Percentiles rank a stretch among this genome's conserved stretches.
phyloP scores from a whole-genome alignment of 2,329 filamentous ascomycete species.

The Aspergillus cejpii region DNA sequence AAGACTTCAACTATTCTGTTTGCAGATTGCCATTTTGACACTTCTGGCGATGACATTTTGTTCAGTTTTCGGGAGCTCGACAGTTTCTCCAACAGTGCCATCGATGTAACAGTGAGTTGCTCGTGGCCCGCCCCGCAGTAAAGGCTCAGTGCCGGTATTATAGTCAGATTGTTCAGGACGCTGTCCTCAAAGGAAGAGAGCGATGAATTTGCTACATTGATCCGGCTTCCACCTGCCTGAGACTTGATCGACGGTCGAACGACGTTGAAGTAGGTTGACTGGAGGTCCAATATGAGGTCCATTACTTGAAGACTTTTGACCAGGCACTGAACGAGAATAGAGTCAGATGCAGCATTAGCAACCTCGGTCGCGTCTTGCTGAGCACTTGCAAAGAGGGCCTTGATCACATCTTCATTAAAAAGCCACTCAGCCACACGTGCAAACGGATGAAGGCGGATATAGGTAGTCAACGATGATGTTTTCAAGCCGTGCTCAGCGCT shows the following conservation, averaged over 20 bases:
- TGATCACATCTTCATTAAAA: conserved; percentile 84
- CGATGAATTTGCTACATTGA: conserved; percentile 63
- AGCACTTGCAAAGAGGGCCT: conserved; percentile 67
- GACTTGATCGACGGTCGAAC: conserved; percentile 71
- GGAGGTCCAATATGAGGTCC: conserved; percentile 73
- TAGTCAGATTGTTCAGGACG: conserved; percentile 67
- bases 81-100: conserved; percentile 78
- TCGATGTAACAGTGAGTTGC: conserved; percentile 68
- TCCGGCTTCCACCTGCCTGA: conserved; percentile 53
- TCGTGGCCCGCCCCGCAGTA: conserved; percentile 82
- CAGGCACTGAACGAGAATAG: conserved; percentile 72
- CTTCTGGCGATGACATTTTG: conserved; percentile 58
- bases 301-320: conserved; percentile 77
- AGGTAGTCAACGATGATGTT: conserved; percentile 68
- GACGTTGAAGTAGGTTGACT: conserved; percentile 85
- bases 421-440: conserved; percentile 96
- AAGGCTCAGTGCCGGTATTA: conserved; percentile 75
- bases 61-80: conserved; percentile 76
- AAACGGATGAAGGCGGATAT: conserved; percentile 85
- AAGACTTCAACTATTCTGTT: conserved; percentile 86
- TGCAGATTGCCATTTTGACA: conserved; percentile 57
- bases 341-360: conserved; percentile 65
- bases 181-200: conserved; percentile 91
- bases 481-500: conserved; percentile 67
- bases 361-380: conserved; percentile 70